These are phyloP conservation scores for Clavispora vitiphila DNA, from an alignment of 805 yeast genomes.

Conservation along the genomic window DNA sequence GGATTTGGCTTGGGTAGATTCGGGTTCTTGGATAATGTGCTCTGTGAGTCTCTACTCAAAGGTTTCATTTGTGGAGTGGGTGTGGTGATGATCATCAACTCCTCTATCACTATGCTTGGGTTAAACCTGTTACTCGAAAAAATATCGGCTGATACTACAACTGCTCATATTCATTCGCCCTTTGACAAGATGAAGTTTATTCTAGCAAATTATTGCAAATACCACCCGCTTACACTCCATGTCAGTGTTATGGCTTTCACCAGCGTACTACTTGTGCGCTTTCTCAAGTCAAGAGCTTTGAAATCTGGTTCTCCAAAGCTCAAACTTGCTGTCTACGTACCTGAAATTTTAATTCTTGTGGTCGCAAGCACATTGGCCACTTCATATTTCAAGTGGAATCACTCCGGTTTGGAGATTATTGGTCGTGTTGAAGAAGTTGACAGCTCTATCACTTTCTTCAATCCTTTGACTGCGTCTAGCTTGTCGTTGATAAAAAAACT, in stretches of 20 bases:
- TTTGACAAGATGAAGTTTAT: constrained; percentile 63
- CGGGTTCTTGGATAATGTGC: constrained; percentile 35
- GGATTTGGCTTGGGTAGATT: constrained; percentile 23
- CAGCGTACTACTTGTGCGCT: constrained; percentile 36
- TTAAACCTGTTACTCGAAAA: constrained; percentile 42
- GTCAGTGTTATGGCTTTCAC: constrained; percentile 56
- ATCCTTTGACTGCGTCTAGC: constrained; percentile 52
- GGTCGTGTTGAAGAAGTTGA: constrained; percentile 55
- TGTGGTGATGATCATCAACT: constrained; percentile 48
- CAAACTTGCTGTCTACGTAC: constrained; percentile 56
- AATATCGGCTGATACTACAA: constrained; percentile 28
- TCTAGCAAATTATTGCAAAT: constrained; percentile 38
- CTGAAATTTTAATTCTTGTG: constrained; percentile 82
- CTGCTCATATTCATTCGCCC: constrained; percentile 51
- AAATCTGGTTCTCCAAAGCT: constrained; percentile 13
- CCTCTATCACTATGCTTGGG: constrained; percentile 70
- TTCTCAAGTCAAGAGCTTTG: constrained; percentile 31
- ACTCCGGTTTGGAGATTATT: constrained; percentile 56
- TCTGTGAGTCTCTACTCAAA: constrained; percentile 35
- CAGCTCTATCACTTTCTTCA: constrained; percentile 41
- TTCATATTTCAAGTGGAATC: constrained; percentile 41
- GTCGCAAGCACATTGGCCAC: constrained; percentile 54
- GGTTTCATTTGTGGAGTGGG: constrained; percentile 44
- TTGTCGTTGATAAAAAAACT: constrained; percentile 51
- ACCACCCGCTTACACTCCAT: constrained; percentile 55